Evolutionary conservation across 345 rosid species (phyloP), one percentile per base, ranked within the genome.

Genomic region (Populus deltoides): DNA sequence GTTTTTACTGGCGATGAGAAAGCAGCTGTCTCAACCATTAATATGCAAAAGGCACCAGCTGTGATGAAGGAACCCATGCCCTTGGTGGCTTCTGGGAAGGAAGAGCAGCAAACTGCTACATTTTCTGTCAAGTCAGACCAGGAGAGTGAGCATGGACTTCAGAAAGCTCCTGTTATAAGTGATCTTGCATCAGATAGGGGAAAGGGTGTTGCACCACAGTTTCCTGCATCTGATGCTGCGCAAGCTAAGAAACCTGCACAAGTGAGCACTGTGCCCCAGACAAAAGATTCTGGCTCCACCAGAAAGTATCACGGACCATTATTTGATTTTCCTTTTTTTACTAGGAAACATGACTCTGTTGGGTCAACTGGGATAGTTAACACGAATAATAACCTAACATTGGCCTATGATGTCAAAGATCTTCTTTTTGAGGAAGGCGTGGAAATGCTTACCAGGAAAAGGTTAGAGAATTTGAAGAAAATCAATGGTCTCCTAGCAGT

Each of bases 271-370:
- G 45, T 80, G 61, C 68, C 93, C 51, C 92, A 85, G 85, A 82
- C 91, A 66, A 97, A 90, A 86, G 98, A 94, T 87, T 71, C 79
- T 68, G 88, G 92, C 81, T 84, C 95, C 77, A 89, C 93, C 68
- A 86, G 99, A 85, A 97, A 92, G 84, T 97, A 97, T 86, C 97
- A 97, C 72, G 99, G 99, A 57, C 99, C 98, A 11, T 84, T 97
- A 41, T 94, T 97, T 90, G 99, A 97, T 90, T 97, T 97, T 82
- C 96, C 99, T 62, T 92, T 91, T 79, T 97, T 97, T 84, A 94
- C 99, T 61, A 96, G 99, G 85, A 97, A 94, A 75, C 92, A 91
- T 77, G 98, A 97, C 75, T 87, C 99, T 8, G 81, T 86, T 83
- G 97, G 97, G 68, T 90, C 97, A 24, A 75, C 88, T 22, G 86